Evolutionary conservation across 768 basidiomycete genomes (phyloP), one percentile per base, ranked within the genome.

Genomic region (Naganishia onofrii): DNA sequence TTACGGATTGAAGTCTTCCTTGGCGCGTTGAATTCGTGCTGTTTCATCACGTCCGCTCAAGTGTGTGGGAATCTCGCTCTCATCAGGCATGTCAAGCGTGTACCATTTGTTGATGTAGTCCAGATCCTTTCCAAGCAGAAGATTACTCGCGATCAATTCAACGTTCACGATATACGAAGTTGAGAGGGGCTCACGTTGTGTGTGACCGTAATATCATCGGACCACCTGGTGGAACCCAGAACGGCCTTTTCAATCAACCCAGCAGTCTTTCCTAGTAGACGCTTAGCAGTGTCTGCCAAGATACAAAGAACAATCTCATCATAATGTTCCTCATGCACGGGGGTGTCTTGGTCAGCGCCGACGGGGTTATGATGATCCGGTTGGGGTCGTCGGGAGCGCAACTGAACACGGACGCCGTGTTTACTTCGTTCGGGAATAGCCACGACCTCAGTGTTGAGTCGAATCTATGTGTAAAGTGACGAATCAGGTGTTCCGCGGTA

Each of bases 271-370:
- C 83, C 83, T 10, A 85, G 77, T 0, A 85, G 72, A 53, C 82
- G 79, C 73, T 84, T 81, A 21, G 82, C 81, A 3, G 83, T 83
- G 71, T 85, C 83, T 0, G 84, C 84, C 53, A 84, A 78, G 17
- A 82, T 76, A 54, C 83, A 84, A 8, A 85, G 75, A 28, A 85
- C 82, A 64, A 85, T 79, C 70, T 85, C 83, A 73, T 85, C 83
- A 71, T 82, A 85, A 29, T 72, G 74, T 42, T 82, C 83, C 26
- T 77, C 74, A 1, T 70, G 56, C 23, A 77, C 70, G 6, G 80
- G 78, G 3, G 82, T 53, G 56, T 83, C 82, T 32, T 78, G 72
- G 66, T 83, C 82, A 44, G 70, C 73, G 52, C 73, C 75, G 34
- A 69, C 77, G 15, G 80, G 75, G 72, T 82, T 82, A 70, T 83